Evolutionary conservation across 73 alveolate genomes (phyloP), one percentile per base, ranked within the genome.

Genomic region (Uronychia binucleata): DNA sequence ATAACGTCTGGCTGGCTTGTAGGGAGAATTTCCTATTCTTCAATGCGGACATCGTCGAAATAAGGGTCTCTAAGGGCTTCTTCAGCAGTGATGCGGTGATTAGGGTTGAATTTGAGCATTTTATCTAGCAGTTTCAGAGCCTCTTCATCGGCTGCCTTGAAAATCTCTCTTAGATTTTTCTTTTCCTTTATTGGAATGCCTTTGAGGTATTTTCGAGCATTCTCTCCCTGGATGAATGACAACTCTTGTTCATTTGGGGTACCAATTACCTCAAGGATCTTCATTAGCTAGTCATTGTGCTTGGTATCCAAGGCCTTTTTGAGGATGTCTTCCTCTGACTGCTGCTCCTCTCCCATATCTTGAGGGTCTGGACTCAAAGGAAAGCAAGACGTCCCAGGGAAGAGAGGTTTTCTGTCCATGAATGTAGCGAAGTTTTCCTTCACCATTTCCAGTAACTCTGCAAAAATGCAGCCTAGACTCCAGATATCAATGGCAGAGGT

Each of bases 341-440:
- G 78, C 91, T 91, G 75, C 88, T 8, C 79, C 79, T 78, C 87
- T 98, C 33, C 33, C 78, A 67, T 67, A 8, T 67, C 78, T 26
- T 28, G 32, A 1, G 79, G 11, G 13, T 67, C 78, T 34, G 99
- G 99, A 31, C 97, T 85, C 27, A 98, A 86, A 28, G 99, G 99
- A 88, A 94, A 97, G 91, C 99, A 98, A 33, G 98, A 95, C 31
- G 95, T 93, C 33, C 99, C 99, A 57, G 99, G 99, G 93, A 98
- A 98, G 58, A 98, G 94, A 27, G 99, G 99, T 32, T 97, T 93
- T 83, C 99, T 92, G 58, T 97, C 99, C 59, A 95, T 78, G 75
- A 87, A 94, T 26, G 97, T 94, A 0, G 94, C 93, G 0, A 95
- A 95, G 74, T 95, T 93, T 79, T 95, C 96, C 75, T 93, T 95